These are phyloP conservation scores for Smittium mucronatum DNA, from an alignment of 371 early-diverging fungal genomes.

Conservation along the genomic window DNA sequence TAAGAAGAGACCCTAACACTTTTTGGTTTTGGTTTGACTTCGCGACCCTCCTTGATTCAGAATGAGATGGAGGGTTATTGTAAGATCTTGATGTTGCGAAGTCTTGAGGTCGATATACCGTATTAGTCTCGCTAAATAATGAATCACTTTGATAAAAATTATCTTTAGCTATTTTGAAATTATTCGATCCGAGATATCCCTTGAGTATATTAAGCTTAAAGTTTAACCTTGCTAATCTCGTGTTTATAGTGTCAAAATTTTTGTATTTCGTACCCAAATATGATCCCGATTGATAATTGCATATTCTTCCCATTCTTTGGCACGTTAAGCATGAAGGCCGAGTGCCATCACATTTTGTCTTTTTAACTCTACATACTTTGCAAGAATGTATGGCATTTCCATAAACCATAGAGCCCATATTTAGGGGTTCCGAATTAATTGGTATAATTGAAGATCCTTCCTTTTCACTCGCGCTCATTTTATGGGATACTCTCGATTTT, in stretches of 20 bases:
- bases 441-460: too few species aligned
- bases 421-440: too few species aligned
- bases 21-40: background rate
- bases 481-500: too few species aligned
- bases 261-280: background rate
- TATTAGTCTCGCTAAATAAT: too few species aligned
- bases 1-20: background rate
- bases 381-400: conserved; percentile 6
- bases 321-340: background rate
- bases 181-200: too few species aligned
- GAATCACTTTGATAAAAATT: too few species aligned
- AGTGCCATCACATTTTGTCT: conserved; percentile 2
- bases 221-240: background rate
- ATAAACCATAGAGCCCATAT: background rate
- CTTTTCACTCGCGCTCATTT: too few species aligned
- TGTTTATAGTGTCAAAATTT: background rate
- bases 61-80: too few species aligned
- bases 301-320: background rate
- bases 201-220: background rate
- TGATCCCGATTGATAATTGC: background rate
- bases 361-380: background rate
- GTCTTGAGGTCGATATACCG: too few species aligned
- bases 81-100: too few species aligned
- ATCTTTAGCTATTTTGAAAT: too few species aligned
- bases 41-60: too few species aligned